phyloP scores from a whole-genome alignment of 2,329 filamentous ascomycete genomes.

The Pestalotiopsis sp. region DNA sequence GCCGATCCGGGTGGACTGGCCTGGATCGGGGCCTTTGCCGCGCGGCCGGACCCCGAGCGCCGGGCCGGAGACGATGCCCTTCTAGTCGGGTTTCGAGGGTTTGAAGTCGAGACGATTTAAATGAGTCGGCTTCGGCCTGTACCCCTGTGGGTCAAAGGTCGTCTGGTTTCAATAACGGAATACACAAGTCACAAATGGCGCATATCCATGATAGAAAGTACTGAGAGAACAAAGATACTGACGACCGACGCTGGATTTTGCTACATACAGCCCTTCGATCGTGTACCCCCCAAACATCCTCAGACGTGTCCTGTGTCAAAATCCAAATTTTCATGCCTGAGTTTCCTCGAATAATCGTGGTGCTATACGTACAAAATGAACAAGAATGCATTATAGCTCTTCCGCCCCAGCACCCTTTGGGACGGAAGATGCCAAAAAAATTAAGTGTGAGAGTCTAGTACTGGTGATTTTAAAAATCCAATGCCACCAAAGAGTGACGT shows the following conservation, averaged over 20 bases:
- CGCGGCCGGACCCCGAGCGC: conserved; percentile 4
- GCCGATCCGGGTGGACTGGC: not conserved
- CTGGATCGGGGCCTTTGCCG: not conserved
- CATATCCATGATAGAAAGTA: not conserved
- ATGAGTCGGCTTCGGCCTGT: too few species aligned
- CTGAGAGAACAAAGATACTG: not conserved
- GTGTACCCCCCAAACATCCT: not conserved
- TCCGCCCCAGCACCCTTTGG: not conserved
- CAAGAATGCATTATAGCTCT: conserved; percentile 8
- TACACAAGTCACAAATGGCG: not conserved
- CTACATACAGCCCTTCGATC: conserved; percentile 1
- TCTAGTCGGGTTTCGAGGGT: not conserved
- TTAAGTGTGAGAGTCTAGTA: conserved; percentile 11
- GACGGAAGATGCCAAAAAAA: not conserved
- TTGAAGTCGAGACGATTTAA: not conserved
- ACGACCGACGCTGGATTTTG: conserved; percentile 1
- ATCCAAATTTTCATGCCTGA: conserved; percentile 6
- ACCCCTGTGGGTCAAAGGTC: too few species aligned
- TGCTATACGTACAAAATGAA: conserved; percentile 10
- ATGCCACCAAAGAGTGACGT: not conserved
- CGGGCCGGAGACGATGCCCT: not conserved
- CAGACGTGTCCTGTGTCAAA: not conserved
- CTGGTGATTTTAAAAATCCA: not conserved
- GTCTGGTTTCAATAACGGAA: too few species aligned
- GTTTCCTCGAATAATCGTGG: not conserved